Evolutionary conservation across 495 filamentous ascomycete genomes (phyloP).

Genomic region (Friedmanniomyces endolithicus): DNA sequence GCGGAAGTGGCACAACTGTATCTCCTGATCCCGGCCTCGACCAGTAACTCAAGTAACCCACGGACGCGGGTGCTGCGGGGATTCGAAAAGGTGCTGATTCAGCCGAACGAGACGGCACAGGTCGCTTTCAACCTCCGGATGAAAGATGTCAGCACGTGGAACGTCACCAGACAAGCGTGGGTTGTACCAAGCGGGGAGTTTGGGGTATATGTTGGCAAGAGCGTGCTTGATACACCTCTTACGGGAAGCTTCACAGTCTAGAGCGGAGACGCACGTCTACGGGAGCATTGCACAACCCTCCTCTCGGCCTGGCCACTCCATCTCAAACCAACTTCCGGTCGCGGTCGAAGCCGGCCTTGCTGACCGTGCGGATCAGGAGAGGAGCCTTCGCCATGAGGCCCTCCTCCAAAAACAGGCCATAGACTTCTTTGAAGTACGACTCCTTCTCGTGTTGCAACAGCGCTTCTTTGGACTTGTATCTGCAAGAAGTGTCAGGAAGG

Average conservation of each 20-base stretch:
- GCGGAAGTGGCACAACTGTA: constrained; percentile 23
- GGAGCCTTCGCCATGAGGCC: not conserved
- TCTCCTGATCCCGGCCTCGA: constrained; percentile 8
- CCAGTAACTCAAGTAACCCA: constrained; percentile 15
- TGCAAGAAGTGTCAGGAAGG: not conserved
- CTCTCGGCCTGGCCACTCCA: not conserved
- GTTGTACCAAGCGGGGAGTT: constrained; percentile 11
- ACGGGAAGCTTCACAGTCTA: constrained; percentile 3
- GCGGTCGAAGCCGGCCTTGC: constrained; percentile 2
- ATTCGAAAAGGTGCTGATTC: constrained; percentile 15
- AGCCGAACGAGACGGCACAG: constrained; percentile 7
- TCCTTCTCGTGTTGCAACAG: not conserved
- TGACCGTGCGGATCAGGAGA: not conserved
- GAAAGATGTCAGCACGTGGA: constrained; percentile 20
- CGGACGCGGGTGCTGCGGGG: constrained; percentile 15
- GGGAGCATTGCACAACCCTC: not conserved
- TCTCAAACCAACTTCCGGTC: constrained; percentile 3
- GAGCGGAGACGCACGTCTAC: not conserved
- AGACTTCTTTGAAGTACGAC: constrained; percentile 4
- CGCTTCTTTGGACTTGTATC: constrained; percentile 4
- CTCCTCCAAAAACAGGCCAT: not conserved
- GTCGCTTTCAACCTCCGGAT: constrained; percentile 15
- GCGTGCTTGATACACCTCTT: constrained; percentile 18
- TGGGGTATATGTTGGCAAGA: constrained; percentile 16
- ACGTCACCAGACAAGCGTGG: constrained; percentile 16